Conservation (phyloP, 179 eudicot genomes). For the Drosera spatulata region DNA sequence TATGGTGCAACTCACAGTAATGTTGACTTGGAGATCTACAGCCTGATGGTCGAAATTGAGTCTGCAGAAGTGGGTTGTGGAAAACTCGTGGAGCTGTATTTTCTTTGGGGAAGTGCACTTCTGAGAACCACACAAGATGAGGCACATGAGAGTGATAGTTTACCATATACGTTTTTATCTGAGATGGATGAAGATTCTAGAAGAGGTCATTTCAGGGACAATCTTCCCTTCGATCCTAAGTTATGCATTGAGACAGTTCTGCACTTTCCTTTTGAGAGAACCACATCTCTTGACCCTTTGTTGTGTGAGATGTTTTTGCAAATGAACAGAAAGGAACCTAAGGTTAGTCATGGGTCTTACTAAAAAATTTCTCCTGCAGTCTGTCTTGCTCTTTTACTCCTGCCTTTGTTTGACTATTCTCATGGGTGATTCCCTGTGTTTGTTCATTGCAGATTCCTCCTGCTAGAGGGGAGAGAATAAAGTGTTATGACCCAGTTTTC, state of each 20-base stretch:
- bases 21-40: slow-evolving; percentile 68
- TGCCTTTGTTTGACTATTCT: neutral
- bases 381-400: neutral
- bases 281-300: slow-evolving; percentile 16
- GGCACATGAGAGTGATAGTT: slow-evolving; percentile 19
- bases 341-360: slow-evolving; percentile 30
- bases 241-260: slow-evolving; percentile 62
- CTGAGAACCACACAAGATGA: slow-evolving; percentile 35
- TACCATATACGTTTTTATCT: slow-evolving; percentile 15
- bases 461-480: slow-evolving; percentile 21
- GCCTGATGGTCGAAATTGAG: slow-evolving; percentile 53
- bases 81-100: slow-evolving; percentile 59
- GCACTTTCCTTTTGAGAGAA: slow-evolving; percentile 57
- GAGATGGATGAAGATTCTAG: slow-evolving; percentile 43
- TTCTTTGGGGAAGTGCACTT: slow-evolving; percentile 81
- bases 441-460: slow-evolving; percentile 27
- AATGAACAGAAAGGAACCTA: slow-evolving; percentile 12
- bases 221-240: slow-evolving; percentile 67
- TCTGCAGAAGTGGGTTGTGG: slow-evolving; percentile 20
- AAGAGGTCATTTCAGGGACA: slow-evolving; percentile 71
- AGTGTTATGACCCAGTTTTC: slow-evolving; percentile 75
- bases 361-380: neutral
- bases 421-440: slow-evolving; percentile 3
- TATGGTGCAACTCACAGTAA: slow-evolving; percentile 86
- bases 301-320: slow-evolving; percentile 13